Evolutionary conservation across 192 early-diverging fungal genomes (phyloP), one percentile per base, ranked within the genome.

Genomic region (Coemansia interrupta): DNA sequence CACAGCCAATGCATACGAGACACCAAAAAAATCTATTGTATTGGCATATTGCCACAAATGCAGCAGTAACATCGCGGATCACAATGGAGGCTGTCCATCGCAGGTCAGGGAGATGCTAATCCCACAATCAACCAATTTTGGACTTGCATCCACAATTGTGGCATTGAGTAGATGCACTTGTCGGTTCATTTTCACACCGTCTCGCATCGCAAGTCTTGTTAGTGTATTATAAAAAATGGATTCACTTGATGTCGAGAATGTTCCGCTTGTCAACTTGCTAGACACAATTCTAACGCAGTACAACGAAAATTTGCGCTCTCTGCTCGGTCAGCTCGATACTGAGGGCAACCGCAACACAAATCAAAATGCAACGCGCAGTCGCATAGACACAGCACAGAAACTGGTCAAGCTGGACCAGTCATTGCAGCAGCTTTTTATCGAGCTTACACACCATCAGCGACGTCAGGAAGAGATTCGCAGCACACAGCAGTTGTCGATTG

Each of bases 381-480:
- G 70, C 32, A 11, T 29, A 14, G 50, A 57, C 4, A 48, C 62
- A 2, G 47, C 41, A 15, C 32, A 58, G 18, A 51, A 30, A 10
- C 32, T 78, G 10, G 57, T 64, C 24, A 17, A 17, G 14, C 56
- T 78, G 32, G 76, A 78, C 70, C 40, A 39, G 6, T 40, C 61
- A 9, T 42, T 78, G 10, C 76, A 78, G 29, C 39, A 48, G n/a
- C 54, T 78, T 2, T 66, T 60, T 29, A 42, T 22, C 20, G 76
- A 72, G 40, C 53, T 78, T 9, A 24, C 45, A n/a, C 58, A 59
- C 13, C 76, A 78, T 60, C 76, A 78, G 39, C 24, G 19, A 18
- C 70, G 76, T 17, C 76, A 80, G 38, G 63, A 70, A 24, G 72
- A 63, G 38, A 80, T 73, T 41, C 72, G 72, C 32, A 20, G 44